Evolutionary conservation across 345 rosid genomes (phyloP), one percentile per base, ranked within the genome.

Genomic region (Citropsis articulata): DNA sequence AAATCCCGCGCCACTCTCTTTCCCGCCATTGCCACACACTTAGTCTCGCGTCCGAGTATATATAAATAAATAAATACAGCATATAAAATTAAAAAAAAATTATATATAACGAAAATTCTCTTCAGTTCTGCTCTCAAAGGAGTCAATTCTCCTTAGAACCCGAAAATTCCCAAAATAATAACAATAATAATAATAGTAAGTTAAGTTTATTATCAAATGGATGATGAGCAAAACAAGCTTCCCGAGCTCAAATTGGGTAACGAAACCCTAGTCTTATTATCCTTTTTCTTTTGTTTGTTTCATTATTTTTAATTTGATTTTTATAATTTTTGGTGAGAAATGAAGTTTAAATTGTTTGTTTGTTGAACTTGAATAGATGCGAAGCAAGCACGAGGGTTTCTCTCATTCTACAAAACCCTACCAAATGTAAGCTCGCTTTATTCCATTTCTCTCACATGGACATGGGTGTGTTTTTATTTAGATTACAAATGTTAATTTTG

Each of bases 371-470:
- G 72, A 73, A 30, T 61, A 95, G 98, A 94, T 89, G 91, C 91
- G 64, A 94, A 90, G 89, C 99, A 96, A 83, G 95, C 99, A 77
- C 97, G 91, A 81, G 99, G 99, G 81, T 96, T 96, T 86, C 91
- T 96, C 74, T 89, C 95, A 13, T 96, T 96, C 90, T 96, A 91
- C 91, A 96, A 89, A 89, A 89, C 92, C 79, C 93, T 96, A 67
- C 92, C 97, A 70, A 84, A 62, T 73, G 99, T 96, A 89, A 87
- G 91, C 77, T 69, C 50, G 31, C 21, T 71, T 71, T 25, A 21
- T 42, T 31, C 60, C 21, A 45, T 64, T 28, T 55, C 28, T 55
- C 60, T 75, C 55, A 73, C 38, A 38, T 21, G 68, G 9, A 63
- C 63, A 59, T 69, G 27, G 50, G 27, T 40, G 55, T 35, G 68